Evolutionary conservation across 768 basidiomycete genomes (phyloP), one percentile per base, ranked within the genome.

Genomic region (button mushroom (Agaricus bisporus)): DNA sequence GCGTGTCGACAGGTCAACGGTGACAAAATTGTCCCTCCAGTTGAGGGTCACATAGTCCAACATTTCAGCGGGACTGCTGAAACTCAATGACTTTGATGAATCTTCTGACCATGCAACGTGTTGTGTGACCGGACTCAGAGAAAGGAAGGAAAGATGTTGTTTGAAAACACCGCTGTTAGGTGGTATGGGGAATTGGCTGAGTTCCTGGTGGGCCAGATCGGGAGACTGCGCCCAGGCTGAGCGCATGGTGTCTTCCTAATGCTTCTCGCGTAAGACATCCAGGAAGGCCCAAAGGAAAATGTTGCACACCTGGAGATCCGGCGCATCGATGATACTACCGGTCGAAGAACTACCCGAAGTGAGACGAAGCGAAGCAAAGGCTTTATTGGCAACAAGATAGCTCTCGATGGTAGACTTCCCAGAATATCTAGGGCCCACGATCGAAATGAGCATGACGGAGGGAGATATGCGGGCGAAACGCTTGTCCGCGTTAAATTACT

Each of bases 21-120:
- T 95, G 28, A 98, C 92, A 60, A 86, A 92, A 61, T 90, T 73
- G 6, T 73, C 66, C 41, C 76, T 77, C 95, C 95, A 99, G 58
- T 88, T 78, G 56, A 72, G 76, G 1, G 97, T 98, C 15, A 86
- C 85, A 64, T 86, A 78, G 58, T 82, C 74, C 42, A 98, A 75
- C 41, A 98, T 68, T 7, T 77, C 71, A 11, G 68, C 58, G 1
- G 83, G 66, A 8, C 76, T 76, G 5, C 67, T 41, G 66, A 82
- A 88, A 50, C 63, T 64, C 36, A 72, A 59, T 41, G 59, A 55
- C 51, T 64, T 56, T 12, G 51, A 55, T 15, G 56, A 9, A 50
- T 60, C 52, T 11, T 56, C 45, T 5, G 62, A 45, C 17, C 62
- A 64, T 39, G 62, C 58, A 11, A 61, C 61, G 28, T 68, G 65